Evolutionary conservation across 768 basidiomycete genomes (phyloP).

Genomic region (Amanita muscaria): DNA sequence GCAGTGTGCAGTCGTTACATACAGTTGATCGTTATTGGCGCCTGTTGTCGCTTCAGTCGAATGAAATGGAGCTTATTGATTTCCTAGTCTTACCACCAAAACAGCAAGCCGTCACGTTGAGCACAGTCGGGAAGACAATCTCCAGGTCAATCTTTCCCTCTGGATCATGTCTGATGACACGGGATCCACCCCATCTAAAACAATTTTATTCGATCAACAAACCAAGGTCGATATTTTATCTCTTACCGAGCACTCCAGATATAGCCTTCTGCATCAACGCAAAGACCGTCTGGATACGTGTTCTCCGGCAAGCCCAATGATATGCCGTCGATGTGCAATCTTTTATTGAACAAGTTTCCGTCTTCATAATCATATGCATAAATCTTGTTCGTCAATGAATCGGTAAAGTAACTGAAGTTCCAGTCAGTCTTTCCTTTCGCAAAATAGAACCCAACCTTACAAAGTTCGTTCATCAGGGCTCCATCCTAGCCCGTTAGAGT

Average conservation of each 20-base stretch:
- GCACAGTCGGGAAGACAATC: conserved; percentile 50
- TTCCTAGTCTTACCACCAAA: conserved; percentile 45
- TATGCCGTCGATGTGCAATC: conserved; percentile 49
- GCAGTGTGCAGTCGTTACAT: conserved; percentile 55
- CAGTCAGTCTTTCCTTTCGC: conserved; percentile 7
- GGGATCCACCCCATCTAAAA: conserved; percentile 55
- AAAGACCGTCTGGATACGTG: conserved; percentile 58
- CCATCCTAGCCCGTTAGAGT: conserved; percentile 61
- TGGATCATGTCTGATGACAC: conserved; percentile 44
- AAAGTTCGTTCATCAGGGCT: conserved; percentile 52
- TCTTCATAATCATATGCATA: conserved; percentile 59
- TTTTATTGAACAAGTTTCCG: conserved; percentile 47
- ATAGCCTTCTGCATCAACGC: conserved; percentile 52
- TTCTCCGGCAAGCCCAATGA: conserved; percentile 40
- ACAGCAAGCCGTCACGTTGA: conserved; percentile 59
- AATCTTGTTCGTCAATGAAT: conserved; percentile 57
- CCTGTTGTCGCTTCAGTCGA: conserved; percentile 26
- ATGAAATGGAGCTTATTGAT: not conserved
- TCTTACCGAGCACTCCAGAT: conserved; percentile 54
- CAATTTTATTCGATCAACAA: conserved; percentile 9
- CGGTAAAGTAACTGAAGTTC: conserved; percentile 56
- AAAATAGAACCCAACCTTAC: conserved; percentile 25
- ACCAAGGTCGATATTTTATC: too few species aligned
- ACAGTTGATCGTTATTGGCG: conserved; percentile 51
- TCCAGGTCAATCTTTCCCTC: conserved; percentile 49